phyloP scores from a whole-genome alignment of 768 basidiomycete genomes.

The Brasilioporus rufonigricans region DNA sequence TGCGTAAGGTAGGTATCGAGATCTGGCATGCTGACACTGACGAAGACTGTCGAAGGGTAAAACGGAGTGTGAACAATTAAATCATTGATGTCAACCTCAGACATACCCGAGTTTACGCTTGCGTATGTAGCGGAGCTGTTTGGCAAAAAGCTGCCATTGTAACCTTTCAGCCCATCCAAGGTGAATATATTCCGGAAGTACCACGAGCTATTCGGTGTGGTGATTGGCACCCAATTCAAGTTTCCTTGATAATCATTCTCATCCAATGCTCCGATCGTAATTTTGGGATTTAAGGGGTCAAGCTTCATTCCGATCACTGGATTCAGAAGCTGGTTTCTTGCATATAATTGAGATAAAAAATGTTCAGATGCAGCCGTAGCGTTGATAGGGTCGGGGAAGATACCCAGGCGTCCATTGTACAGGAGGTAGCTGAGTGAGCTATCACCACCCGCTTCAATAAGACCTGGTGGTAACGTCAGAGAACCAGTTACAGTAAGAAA shows the following conservation, averaged over 20 bases:
- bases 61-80: background rate
- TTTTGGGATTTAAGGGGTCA: slow-evolving; percentile 23
- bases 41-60: slow-evolving; percentile 2
- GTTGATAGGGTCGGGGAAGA: slow-evolving; percentile 23
- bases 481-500: background rate
- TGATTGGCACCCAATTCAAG: slow-evolving; percentile 21
- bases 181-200: slow-evolving; percentile 1
- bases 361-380: slow-evolving; percentile 17
- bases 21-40: slow-evolving; percentile 3
- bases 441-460: slow-evolving; percentile 17
- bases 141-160: slow-evolving; percentile 17
- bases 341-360: slow-evolving; percentile 14
- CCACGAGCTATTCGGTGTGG: slow-evolving; percentile 15
- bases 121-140: slow-evolving; percentile 5
- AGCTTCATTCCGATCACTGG: slow-evolving; percentile 23
- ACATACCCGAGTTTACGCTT: slow-evolving; percentile 12
- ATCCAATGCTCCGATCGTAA: slow-evolving; percentile 28
- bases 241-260: slow-evolving; percentile 20
- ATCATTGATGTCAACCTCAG: background rate
- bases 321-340: slow-evolving; percentile 16
- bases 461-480: slow-evolving; percentile 1
- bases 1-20: slow-evolving; percentile 6
- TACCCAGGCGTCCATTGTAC: slow-evolving; percentile 20
- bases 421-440: slow-evolving; percentile 16
- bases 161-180: slow-evolving; percentile 19